Evolutionary conservation across 345 rosid genomes (phyloP).

Genomic region (Heritiera fomes): DNA sequence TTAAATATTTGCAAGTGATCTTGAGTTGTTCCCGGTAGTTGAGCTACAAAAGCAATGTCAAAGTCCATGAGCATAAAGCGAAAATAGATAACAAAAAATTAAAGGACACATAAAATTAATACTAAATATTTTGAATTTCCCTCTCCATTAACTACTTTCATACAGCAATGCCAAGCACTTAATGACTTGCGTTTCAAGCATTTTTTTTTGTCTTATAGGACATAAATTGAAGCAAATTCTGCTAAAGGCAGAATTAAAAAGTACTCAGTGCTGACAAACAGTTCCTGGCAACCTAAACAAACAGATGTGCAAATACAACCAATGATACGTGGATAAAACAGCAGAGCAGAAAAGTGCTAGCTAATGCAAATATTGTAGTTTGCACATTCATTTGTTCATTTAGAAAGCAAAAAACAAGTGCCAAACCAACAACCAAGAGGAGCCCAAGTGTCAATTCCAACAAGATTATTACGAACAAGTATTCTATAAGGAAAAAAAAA

Average conservation of each 20-base stretch:
- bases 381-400: constrained; percentile 6
- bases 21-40: constrained; percentile 92
- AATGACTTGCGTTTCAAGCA: not conserved
- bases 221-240: not conserved
- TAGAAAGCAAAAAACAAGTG: not conserved
- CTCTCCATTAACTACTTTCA: not conserved
- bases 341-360: not conserved
- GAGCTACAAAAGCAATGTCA: constrained; percentile 55
- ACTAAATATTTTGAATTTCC: not conserved
- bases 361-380: not conserved
- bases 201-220: not conserved
- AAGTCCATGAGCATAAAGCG: constrained; percentile 11
- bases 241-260: not conserved
- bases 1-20: constrained; percentile 98
- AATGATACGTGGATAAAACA: not conserved
- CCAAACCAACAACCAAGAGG: constrained; percentile 8
- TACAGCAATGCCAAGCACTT: constrained; percentile 5
- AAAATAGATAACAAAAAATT: not conserved
- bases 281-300: not conserved
- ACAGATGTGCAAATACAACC: not conserved
- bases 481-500: not conserved
- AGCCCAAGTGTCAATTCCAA: not conserved
- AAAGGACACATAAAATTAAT: not conserved
- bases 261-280: not conserved
- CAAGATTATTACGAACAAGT: not conserved